Percentiles rank a stretch among this genome's conserved stretches.
These are phyloP conservation scores for Saprolegnia parasitica DNA, from an alignment of 352 stramenopile species.

Conservation along the genomic window DNA sequence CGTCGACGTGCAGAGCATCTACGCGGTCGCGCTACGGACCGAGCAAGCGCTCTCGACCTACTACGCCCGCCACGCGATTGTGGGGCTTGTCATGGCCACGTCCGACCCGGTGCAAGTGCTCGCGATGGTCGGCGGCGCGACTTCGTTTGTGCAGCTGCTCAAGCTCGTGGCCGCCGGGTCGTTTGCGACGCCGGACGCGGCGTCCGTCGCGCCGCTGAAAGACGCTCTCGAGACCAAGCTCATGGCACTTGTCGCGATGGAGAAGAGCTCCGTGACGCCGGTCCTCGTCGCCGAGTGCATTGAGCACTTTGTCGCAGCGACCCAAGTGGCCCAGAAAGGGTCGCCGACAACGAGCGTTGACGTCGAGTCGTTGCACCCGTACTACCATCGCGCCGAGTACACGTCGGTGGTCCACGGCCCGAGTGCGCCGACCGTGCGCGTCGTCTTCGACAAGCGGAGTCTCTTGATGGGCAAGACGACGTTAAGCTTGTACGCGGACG, in stretches of 20 bases:
- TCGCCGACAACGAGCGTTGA: constrained; percentile 34
- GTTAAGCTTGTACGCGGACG: constrained; percentile 65
- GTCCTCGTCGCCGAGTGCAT: constrained; percentile 82
- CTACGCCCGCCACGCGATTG: constrained; percentile 64
- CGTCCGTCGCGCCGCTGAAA: neutral
- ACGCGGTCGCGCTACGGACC: constrained; percentile 64
- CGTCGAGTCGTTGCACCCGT: constrained; percentile 80
- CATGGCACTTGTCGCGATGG: neutral
- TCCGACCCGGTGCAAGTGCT: constrained; percentile 34
- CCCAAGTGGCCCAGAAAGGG: constrained; percentile 43
- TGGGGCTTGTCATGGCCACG: constrained; percentile 35
- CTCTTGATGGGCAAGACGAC: constrained; percentile 63
- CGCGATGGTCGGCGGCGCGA: constrained; percentile 51
- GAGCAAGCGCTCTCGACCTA: constrained; percentile 79
- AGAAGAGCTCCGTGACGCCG: neutral
- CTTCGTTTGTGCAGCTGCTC: constrained; percentile 72
- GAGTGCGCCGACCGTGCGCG: constrained; percentile 35
- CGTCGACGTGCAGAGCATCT: constrained; percentile 61
- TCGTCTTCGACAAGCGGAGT: constrained; percentile 80
- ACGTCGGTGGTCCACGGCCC: constrained; percentile 12
- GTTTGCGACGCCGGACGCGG: neutral
- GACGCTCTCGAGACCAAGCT: constrained; percentile 8
- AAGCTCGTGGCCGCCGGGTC: constrained; percentile 62
- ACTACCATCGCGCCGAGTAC: constrained; percentile 80
- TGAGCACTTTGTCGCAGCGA: constrained; percentile 79